Evolutionary conservation across 257 asterid species (phyloP).

Genomic region (Echites panduratus): DNA sequence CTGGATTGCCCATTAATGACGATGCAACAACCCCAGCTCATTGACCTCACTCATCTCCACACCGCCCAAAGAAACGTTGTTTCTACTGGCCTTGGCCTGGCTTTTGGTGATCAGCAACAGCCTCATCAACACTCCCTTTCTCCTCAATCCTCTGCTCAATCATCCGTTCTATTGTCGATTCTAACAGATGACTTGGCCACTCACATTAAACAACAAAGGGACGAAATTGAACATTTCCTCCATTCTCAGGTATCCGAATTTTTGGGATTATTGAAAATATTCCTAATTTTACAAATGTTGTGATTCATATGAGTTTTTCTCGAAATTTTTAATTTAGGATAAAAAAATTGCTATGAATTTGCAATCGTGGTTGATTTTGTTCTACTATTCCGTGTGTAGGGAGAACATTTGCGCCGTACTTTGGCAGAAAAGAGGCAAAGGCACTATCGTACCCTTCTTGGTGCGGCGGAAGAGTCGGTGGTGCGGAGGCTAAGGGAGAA

Average conservation of each 20-base stretch:
- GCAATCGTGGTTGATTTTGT: neutral
- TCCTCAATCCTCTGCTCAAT: constrained; percentile 34
- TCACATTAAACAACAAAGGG: constrained; percentile 31
- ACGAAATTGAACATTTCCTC: constrained; percentile 35
- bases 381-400: constrained; percentile 13
- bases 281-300: neutral
- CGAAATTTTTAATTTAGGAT: neutral
- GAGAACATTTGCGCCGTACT: constrained; percentile 28
- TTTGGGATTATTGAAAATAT: neutral
- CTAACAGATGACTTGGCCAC: constrained; percentile 29
- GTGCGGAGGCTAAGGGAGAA: constrained; percentile 33
- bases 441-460: constrained; percentile 26
- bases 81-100: constrained; percentile 39
- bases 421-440: constrained; percentile 36
- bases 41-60: constrained; percentile 32
- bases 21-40: constrained; percentile 22
- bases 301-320: neutral
- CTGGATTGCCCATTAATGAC: constrained; percentile 20
- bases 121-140: constrained; percentile 18
- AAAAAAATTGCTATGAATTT: neutral
- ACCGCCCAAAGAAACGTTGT: constrained; percentile 28
- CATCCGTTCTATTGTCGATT: constrained; percentile 24
- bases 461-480: constrained; percentile 33
- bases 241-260: constrained; percentile 21
- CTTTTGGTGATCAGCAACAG: constrained; percentile 29